Conservation (phyloP, 2,329 filamentous ascomycete genomes). For the Hymenoscyphus fructigenus region DNA sequence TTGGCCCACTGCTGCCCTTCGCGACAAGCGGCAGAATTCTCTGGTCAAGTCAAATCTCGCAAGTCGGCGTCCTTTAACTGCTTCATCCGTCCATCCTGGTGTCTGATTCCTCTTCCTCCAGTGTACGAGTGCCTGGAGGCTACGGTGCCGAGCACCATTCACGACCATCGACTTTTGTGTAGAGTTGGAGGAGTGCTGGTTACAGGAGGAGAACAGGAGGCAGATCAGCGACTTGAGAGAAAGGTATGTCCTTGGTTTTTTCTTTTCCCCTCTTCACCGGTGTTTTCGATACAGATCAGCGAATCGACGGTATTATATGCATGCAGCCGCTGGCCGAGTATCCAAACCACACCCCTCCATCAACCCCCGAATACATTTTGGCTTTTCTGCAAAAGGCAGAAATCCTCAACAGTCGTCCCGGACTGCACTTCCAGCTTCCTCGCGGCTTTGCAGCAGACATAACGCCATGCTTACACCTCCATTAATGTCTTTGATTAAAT, state of each 20-base stretch:
- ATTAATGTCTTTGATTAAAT: conserved; percentile 16
- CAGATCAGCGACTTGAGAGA: conserved; percentile 12
- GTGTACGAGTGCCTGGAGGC: conserved; percentile 26
- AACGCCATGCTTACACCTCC: conserved; percentile 10
- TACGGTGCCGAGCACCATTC: conserved; percentile 25
- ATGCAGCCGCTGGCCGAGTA: conserved; percentile 9
- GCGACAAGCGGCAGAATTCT: conserved; percentile 22
- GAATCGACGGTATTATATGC: conserved; percentile 6
- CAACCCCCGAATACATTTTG: not conserved
- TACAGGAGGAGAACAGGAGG: not conserved
- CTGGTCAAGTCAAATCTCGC: conserved; percentile 18
- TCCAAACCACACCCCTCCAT: not conserved
- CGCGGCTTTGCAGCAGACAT: conserved; percentile 9
- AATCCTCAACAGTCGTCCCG: not conserved
- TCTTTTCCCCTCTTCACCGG: not conserved
- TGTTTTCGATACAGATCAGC: conserved; percentile 7
- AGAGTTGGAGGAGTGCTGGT: not conserved
- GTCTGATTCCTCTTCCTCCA: conserved; percentile 13
- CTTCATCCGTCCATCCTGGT: conserved; percentile 16
- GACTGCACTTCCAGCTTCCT: conserved; percentile 4
- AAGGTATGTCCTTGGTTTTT: conserved; percentile 6
- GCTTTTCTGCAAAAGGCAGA: not conserved
- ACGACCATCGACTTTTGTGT: not conserved
- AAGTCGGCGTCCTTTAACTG: conserved; percentile 22
- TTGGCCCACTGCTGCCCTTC: conserved; percentile 17